These are phyloP conservation scores for Podila clonocystis DNA, from an alignment of 192 early-diverging fungal species.

Conservation along the genomic window DNA sequence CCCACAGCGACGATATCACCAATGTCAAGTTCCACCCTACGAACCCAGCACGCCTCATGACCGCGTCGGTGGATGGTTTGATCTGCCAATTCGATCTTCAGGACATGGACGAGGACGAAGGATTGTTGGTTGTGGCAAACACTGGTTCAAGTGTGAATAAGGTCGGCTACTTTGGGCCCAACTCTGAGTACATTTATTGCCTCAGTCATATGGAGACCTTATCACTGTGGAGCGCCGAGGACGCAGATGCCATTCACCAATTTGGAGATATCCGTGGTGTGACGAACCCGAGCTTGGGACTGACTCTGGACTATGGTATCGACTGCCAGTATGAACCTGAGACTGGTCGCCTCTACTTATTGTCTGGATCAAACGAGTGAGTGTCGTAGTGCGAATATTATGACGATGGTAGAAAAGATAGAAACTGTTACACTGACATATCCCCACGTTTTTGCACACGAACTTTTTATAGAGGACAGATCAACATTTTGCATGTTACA, in stretches of 20 bases:
- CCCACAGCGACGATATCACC: constrained; percentile 82
- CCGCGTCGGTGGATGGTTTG: constrained; percentile 79
- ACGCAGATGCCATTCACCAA: constrained; percentile 65
- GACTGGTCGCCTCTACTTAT: constrained; percentile 78
- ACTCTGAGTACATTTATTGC: constrained; percentile 87
- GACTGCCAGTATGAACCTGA: constrained; percentile 80
- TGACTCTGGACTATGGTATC: constrained; percentile 82
- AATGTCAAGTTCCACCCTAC: constrained; percentile 76
- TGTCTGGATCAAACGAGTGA: constrained; percentile 80
- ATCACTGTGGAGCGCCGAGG: constrained; percentile 72
- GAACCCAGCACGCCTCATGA: constrained; percentile 63
- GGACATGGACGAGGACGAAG: constrained; percentile 90
- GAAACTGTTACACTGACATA: not conserved
- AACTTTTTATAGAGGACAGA: constrained; percentile 66
- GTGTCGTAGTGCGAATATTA: not conserved
- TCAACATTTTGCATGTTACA: constrained; percentile 85
- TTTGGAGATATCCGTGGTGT: constrained; percentile 87
- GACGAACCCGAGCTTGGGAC: constrained; percentile 50
- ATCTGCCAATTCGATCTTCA: constrained; percentile 79
- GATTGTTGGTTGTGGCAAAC: constrained; percentile 83
- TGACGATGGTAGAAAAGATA: not conserved
- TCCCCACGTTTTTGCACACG: not conserved
- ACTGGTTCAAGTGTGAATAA: constrained; percentile 83
- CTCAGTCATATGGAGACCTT: constrained; percentile 94
- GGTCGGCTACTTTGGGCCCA: constrained; percentile 92